phyloP scores from a whole-genome alignment of 148 eudicot genomes.

The Rheum nobile region DNA sequence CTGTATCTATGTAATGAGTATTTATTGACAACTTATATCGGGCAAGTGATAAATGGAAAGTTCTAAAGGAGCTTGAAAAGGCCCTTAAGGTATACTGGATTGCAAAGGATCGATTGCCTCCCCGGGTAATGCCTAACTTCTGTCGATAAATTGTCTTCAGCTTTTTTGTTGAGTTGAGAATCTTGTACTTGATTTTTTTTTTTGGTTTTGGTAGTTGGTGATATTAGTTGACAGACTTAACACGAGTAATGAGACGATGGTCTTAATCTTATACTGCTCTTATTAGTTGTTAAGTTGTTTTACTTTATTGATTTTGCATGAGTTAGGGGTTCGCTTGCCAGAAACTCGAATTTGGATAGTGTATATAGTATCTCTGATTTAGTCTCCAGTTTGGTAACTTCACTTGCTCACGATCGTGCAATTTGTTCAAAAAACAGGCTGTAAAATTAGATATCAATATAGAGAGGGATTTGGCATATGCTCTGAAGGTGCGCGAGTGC shows the following conservation, averaged over 20 bases:
- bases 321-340: too few species aligned
- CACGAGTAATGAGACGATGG: background rate
- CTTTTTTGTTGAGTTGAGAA: background rate
- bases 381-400: background rate
- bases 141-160: background rate
- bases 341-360: background rate
- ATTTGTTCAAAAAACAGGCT: conserved; percentile 31
- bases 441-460: conserved; percentile 80
- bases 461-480: conserved; percentile 84
- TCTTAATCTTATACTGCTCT: background rate
- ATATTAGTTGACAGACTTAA: background rate
- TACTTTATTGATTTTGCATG: background rate
- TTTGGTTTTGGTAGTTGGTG: background rate
- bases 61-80: conserved; percentile 80
- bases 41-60: conserved; percentile 81
- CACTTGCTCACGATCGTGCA: background rate
- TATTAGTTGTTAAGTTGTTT: background rate
- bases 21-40: conserved; percentile 24
- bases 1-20: background rate
- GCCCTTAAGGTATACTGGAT: conserved; percentile 74
- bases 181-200: background rate
- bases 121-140: conserved; percentile 45
- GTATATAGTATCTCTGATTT: too few species aligned
- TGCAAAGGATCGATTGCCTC: conserved; percentile 90
- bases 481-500: conserved; percentile 68